These are phyloP conservation scores for Lasiodiplodia hormozganensis DNA, from an alignment of 2,329 filamentous ascomycete genomes.

Conservation along the genomic window DNA sequence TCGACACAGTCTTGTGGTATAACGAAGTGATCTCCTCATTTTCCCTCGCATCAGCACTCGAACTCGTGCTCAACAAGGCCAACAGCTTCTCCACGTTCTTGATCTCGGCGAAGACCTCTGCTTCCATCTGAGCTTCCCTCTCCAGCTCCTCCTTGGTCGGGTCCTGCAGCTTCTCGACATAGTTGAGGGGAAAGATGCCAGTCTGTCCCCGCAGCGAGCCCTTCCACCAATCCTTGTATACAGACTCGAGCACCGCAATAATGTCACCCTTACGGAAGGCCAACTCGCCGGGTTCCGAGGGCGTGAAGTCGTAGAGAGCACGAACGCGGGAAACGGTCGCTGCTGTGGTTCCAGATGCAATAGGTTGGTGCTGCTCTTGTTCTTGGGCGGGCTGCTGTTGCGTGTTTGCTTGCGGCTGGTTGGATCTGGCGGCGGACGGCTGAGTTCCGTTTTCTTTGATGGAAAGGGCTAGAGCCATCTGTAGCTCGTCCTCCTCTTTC, in stretches of 20 bases:
- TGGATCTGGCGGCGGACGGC: conserved; percentile 48
- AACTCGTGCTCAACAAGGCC: conserved; percentile 85
- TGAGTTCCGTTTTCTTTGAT: conserved; percentile 76
- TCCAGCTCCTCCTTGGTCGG: conserved; percentile 94
- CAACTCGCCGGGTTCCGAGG: conserved; percentile 91
- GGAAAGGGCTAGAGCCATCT: conserved; percentile 92
- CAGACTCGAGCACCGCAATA: conserved; percentile 95
- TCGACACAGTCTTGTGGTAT: conserved; percentile 93
- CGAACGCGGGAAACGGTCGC: conserved; percentile 95
- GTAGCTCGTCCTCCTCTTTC: conserved; percentile 96
- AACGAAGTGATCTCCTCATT: conserved; percentile 93
- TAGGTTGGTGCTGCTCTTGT: conserved; percentile 60
- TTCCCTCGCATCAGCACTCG: conserved; percentile 74
- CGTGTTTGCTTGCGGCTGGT: conserved; percentile 46
- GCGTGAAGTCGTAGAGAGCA: conserved; percentile 92
- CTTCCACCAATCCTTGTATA: conserved; percentile 99
- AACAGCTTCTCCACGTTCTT: conserved; percentile 82
- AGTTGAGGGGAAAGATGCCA: conserved; percentile 97
- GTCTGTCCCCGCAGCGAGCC: conserved; percentile 93
- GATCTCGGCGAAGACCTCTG: conserved; percentile 77
- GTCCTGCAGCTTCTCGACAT: conserved; percentile 96
- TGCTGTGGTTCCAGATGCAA: conserved; percentile 86
- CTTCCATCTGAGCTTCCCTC: conserved; percentile 94
- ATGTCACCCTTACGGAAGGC: conserved; percentile 97
- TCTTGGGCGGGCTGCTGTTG: neutral